phyloP scores from a whole-genome alignment of 345 rosid species.

The Eucalyptus shirleyi region DNA sequence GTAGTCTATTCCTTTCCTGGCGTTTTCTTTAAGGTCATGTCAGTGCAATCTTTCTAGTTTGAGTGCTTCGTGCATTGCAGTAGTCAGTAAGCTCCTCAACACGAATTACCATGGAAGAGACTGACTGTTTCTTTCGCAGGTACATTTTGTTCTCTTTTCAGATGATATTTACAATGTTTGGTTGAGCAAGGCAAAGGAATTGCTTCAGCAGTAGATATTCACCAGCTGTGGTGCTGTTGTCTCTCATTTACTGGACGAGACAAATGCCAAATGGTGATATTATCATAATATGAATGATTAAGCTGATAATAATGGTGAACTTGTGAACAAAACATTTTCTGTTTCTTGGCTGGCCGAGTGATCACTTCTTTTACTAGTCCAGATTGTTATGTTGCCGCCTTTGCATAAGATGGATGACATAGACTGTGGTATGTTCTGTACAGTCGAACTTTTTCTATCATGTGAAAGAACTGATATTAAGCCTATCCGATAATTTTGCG shows the following conservation, averaged over 20 bases:
- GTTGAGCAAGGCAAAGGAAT: constrained; percentile 58
- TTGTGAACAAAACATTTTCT: background rate
- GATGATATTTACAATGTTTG: constrained; percentile 49
- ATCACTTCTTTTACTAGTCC: background rate
- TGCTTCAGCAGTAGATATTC: constrained; percentile 10
- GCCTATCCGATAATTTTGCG: background rate
- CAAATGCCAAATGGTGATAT: background rate
- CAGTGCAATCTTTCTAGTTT: background rate
- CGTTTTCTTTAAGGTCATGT: background rate
- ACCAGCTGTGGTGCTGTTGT: background rate
- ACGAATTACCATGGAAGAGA: background rate
- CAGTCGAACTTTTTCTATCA: background rate
- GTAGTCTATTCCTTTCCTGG: background rate
- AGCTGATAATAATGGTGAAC: background rate
- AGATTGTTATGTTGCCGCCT: background rate
- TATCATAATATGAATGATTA: background rate
- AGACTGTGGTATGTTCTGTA: background rate
- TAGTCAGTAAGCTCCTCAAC: background rate
- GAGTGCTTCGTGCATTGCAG: background rate
- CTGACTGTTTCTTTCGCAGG: constrained; percentile 21
- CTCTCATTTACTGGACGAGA: background rate
- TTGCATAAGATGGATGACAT: background rate
- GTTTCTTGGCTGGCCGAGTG: background rate
- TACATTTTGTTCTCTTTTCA: constrained; percentile 60
- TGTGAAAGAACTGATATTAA: background rate